phyloP scores from a whole-genome alignment of 495 filamentous ascomycete genomes.

The Aspergillus sclerotiicarbonarius region DNA sequence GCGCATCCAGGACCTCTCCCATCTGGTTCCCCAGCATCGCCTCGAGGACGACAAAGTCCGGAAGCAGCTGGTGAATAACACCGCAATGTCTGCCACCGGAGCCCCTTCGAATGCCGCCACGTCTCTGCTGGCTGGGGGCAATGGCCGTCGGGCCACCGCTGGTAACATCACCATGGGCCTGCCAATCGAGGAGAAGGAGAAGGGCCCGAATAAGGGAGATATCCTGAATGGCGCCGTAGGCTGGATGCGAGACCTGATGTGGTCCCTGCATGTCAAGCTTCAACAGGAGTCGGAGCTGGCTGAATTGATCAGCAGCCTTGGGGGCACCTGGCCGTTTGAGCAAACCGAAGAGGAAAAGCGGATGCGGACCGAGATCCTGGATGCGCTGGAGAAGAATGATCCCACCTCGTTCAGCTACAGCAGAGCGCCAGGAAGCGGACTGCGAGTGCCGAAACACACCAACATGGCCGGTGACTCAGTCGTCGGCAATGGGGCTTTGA shows the following conservation, averaged over 20 bases:
- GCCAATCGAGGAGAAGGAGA: conserved; percentile 94
- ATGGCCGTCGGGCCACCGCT: conserved; percentile 73
- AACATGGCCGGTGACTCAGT: conserved; percentile 81
- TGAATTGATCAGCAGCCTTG: conserved; percentile 66
- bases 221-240: conserved; percentile 95
- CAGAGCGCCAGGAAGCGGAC: conserved; percentile 75
- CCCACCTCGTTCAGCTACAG: conserved; percentile 74
- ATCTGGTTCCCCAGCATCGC: conserved; percentile 86
- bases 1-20: conserved; percentile 91
- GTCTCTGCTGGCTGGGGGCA: conserved; percentile 81
- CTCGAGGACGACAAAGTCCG: conserved; percentile 96
- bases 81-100: conserved; percentile 77
- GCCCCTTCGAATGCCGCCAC: conserved; percentile 71
- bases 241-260: conserved; percentile 98
- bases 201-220: conserved; percentile 97
- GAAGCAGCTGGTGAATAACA: conserved; percentile 89
- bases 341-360: conserved; percentile 88
- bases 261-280: conserved; percentile 82
- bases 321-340: conserved; percentile 75
- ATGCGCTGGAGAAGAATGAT: conserved; percentile 77
- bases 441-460: conserved; percentile 90
- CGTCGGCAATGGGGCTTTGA: conserved; percentile 45
- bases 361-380: conserved; percentile 88
- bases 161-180: conserved; percentile 89
- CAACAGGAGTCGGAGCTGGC: conserved; percentile 84